Evolutionary conservation across 768 basidiomycete species (phyloP).

Genomic region (Russula vinacea): DNA sequence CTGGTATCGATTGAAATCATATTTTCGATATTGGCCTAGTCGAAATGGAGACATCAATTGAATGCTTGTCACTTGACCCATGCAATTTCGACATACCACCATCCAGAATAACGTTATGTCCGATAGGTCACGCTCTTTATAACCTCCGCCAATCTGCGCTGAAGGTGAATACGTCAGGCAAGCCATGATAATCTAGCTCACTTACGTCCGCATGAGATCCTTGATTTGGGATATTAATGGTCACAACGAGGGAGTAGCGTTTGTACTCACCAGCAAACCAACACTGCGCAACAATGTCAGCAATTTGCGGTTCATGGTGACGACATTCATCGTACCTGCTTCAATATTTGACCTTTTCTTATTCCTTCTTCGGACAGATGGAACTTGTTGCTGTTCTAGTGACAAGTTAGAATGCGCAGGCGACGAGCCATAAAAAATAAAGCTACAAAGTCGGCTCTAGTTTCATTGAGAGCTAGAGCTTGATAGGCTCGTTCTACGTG

Average conservation of each 20-base stretch:
- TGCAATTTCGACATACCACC: slow-evolving; percentile 44
- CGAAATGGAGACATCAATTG: background rate
- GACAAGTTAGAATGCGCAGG: slow-evolving; percentile 3
- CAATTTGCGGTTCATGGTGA: background rate
- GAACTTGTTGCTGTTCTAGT: slow-evolving; percentile 60
- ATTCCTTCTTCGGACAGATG: slow-evolving; percentile 53
- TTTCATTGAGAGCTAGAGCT: slow-evolving; percentile 66
- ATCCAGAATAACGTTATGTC: slow-evolving; percentile 65
- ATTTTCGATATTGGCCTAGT: slow-evolving; percentile 54
- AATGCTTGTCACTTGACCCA: slow-evolving; percentile 4
- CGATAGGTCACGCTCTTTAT: slow-evolving; percentile 61
- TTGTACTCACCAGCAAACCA: slow-evolving; percentile 62
- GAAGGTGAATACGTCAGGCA: slow-evolving; percentile 14
- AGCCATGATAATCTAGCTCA: slow-evolving; percentile 29
- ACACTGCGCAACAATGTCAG: slow-evolving; percentile 42
- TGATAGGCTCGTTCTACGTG: slow-evolving; percentile 68
- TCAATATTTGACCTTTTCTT: slow-evolving; percentile 54
- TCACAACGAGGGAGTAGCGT: background rate
- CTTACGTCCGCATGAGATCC: slow-evolving; percentile 38
- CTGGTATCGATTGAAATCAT: slow-evolving; percentile 54
- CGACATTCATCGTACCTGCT: slow-evolving; percentile 47
- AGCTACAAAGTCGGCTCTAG: slow-evolving; percentile 60
- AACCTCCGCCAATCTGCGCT: slow-evolving; percentile 66
- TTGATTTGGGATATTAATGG: slow-evolving; percentile 6
- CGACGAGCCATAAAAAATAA: background rate